Evolutionary conservation across 257 asterid genomes (phyloP).

Genomic region (Cruciata laevipes): DNA sequence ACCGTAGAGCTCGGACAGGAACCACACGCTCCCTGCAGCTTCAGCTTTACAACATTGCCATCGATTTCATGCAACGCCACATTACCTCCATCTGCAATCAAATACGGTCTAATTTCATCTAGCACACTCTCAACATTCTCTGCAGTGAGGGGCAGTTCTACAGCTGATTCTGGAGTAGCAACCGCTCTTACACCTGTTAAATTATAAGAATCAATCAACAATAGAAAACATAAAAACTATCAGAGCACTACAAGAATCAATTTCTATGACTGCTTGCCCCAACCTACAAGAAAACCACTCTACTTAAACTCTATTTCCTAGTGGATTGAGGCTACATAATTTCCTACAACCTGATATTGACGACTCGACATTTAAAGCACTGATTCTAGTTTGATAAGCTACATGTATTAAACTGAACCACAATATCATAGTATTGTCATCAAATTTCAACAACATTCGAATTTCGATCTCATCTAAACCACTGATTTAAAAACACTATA

Average conservation of each 20-base stretch:
- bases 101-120: conserved; percentile 92
- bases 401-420: neutral
- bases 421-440: neutral
- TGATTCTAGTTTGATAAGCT: neutral
- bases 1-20: conserved; percentile 85
- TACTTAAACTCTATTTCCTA: neutral
- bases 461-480: neutral
- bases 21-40: conserved; percentile 97
- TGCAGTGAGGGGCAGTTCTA: conserved; percentile 77
- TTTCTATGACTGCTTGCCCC: neutral
- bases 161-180: conserved; percentile 58
- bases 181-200: conserved; percentile 60
- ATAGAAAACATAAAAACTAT: neutral
- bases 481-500: neutral
- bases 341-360: neutral
- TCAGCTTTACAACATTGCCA: conserved; percentile 80
- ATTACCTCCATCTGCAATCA: conserved; percentile 94
- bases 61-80: conserved; percentile 92
- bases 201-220: neutral
- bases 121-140: conserved; percentile 83
- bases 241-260: neutral
- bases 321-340: neutral
- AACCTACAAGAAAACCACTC: neutral
- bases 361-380: neutral
- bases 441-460: no score